Evolutionary conservation across 2,329 filamentous ascomycete species (phyloP).

Genomic region (Calonectria honghensis): DNA sequence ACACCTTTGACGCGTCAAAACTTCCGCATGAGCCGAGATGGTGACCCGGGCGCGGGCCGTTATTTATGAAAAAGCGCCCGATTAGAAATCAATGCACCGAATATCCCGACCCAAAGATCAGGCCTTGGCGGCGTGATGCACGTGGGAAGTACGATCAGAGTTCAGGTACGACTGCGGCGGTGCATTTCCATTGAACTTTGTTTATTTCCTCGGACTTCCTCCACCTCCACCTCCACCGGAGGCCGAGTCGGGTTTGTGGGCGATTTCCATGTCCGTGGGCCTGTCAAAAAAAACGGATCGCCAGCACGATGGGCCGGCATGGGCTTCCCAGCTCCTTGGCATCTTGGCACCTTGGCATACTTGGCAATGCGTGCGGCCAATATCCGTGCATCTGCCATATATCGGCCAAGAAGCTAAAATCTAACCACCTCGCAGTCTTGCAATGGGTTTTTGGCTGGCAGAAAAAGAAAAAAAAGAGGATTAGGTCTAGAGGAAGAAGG

Average conservation of each 20-base stretch:
- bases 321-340: neutral
- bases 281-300: slow-evolving; percentile 17
- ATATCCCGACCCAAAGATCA: no score
- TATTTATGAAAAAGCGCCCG: no score
- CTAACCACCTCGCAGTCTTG: neutral
- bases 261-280: neutral
- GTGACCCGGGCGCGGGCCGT: no score
- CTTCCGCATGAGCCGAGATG: neutral
- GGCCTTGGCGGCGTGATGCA: neutral
- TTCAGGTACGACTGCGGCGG: slow-evolving; percentile 14
- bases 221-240: neutral
- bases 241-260: neutral
- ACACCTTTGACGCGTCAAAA: neutral
- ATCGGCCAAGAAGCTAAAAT: neutral
- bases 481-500: neutral
- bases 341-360: slow-evolving; percentile 9
- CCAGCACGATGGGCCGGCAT: neutral
- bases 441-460: no score
- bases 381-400: slow-evolving; percentile 10
- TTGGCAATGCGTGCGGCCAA: neutral
- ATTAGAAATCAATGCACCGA: neutral
- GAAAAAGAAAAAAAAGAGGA: neutral
- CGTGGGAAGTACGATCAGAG: neutral
- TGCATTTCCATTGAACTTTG: neutral
- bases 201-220: neutral